Base-by-base conservation (phyloP, 805 yeast genomes). In the Zygoascus ofunaensis region DNA sequence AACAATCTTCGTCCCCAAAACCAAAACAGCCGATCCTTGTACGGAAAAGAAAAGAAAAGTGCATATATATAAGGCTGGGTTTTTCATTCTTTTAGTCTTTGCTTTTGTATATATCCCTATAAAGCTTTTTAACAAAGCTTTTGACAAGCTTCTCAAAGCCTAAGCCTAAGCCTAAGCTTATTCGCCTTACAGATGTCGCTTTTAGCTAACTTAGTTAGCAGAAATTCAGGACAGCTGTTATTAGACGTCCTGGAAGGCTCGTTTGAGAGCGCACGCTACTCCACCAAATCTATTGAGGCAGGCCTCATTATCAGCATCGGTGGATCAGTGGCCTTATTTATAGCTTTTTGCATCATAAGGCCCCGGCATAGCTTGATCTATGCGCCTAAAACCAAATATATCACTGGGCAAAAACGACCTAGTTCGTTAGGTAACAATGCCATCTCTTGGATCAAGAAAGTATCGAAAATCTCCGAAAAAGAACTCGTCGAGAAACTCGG, bases 291-390 rank as follows among this genome's bases (percentile, higher is more conserved):
- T 4, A 65, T 64, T 2, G 48, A 62, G 44, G 64, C 68, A 7
- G 61, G 66, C 21, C 41, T 64, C n/a, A 52, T 52, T 3, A 48
- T 59, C n/a, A 57, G 64, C 5, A 38, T 62, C 15, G 69, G 66
- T 23, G 63, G 65, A 8, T 52, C 64, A 1, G 17, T 53, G 2
- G 38, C 53, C 4, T 49, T 61, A 2, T 50, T 57, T 26, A 34
- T 53, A 2, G 32, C 47, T 5, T 61, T 65, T 35, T 49, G 63
- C 39, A 15, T 60, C 14, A 47, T 62, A 12, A 51, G 69, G 43
- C 64, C 62, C 5, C 51, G 56, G 3, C 52, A 58, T 45, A 50
- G 53, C 22, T 52, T 55, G 15, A 51, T 65, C 8, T 64, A 63
- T 38, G 61, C 67, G 3, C 61, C 68, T 3, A 55, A 56, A 17